phyloP scores from a whole-genome alignment of 352 stramenopile genomes.

The Vaucheria bursata region DNA sequence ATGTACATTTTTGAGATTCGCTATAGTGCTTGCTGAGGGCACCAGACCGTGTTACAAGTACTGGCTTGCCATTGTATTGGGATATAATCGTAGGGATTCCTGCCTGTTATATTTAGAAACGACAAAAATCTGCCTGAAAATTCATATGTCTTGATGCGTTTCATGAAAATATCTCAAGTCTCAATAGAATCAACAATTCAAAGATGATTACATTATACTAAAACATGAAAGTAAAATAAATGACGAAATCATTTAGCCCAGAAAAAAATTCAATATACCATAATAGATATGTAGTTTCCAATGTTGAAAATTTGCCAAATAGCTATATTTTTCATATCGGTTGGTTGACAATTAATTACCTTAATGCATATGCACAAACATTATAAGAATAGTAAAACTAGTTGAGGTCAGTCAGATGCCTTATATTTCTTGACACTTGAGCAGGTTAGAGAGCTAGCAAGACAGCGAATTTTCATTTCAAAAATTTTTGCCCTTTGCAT shows the following conservation, averaged over 20 bases:
- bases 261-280: neutral
- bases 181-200: neutral
- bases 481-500: too few relatives aligned
- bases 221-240: neutral
- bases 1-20: neutral
- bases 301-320: too few relatives aligned
- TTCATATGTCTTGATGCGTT: neutral
- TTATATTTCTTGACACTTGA: too few relatives aligned
- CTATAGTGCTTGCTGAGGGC: conserved; percentile 2
- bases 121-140: neutral
- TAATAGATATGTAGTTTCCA: neutral
- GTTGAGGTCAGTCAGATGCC: too few relatives aligned
- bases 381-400: too few relatives aligned
- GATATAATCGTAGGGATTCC: conserved; percentile 14
- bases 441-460: too few relatives aligned
- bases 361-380: too few relatives aligned
- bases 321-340: too few relatives aligned
- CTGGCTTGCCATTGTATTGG: conserved; percentile 34
- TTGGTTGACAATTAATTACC: too few relatives aligned
- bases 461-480: too few relatives aligned
- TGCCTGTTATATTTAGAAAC: neutral
- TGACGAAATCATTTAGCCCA: neutral
- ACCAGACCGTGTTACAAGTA: conserved; percentile 35
- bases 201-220: neutral
- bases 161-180: neutral